A percentile compares a stretch with the other conserved stretches of the same genome.
Conservation (phyloP, 2,329 filamentous ascomycete species). For the Colletotrichum phormii region DNA sequence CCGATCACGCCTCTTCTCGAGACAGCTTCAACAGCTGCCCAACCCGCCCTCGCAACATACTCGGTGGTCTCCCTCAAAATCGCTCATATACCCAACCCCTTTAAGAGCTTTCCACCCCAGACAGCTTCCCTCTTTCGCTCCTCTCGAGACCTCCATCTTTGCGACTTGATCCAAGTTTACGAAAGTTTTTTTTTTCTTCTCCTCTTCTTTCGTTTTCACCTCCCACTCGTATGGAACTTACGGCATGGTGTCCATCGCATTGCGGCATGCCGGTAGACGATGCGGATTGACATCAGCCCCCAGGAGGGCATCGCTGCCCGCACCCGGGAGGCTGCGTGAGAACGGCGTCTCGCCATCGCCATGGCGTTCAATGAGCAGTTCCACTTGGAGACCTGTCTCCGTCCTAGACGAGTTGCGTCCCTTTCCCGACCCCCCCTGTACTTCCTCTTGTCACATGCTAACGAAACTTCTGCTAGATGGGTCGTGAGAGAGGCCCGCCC, state of each 20-base stretch:
- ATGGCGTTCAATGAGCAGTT: conserved; percentile 44
- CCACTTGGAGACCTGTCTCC: conserved; percentile 72
- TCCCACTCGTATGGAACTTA: conserved; percentile 48
- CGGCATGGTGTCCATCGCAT: conserved; percentile 59
- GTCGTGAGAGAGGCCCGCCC: conserved; percentile 91
- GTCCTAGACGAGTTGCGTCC: conserved; percentile 73
- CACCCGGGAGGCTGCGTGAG: conserved; percentile 16
- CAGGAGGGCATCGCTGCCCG: conserved; percentile 8
- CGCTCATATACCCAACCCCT: conserved; percentile 22
- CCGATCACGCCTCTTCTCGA: conserved; percentile 12
- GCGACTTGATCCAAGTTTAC: not conserved
- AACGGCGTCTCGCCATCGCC: conserved; percentile 38
- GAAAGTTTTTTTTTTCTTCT: not conserved
- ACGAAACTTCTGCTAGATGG: conserved; percentile 71
- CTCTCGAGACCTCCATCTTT: too few species aligned
- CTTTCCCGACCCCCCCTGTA: conserved; percentile 8
- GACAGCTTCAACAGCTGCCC: conserved; percentile 36
- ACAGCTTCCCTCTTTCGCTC: too few species aligned
- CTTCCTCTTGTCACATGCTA: conserved; percentile 32
- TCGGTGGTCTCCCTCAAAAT: conserved; percentile 5
- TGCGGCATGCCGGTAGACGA: conserved; percentile 58
- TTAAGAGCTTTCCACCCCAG: not conserved
- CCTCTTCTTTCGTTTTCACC: not conserved
- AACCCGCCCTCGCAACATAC: not conserved
- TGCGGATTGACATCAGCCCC: conserved; percentile 46